Percentiles rank a stretch among this genome's conserved stretches.
phyloP scores from a whole-genome alignment of 2,329 filamentous ascomycete genomes.

The Penicillium nordicum region DNA sequence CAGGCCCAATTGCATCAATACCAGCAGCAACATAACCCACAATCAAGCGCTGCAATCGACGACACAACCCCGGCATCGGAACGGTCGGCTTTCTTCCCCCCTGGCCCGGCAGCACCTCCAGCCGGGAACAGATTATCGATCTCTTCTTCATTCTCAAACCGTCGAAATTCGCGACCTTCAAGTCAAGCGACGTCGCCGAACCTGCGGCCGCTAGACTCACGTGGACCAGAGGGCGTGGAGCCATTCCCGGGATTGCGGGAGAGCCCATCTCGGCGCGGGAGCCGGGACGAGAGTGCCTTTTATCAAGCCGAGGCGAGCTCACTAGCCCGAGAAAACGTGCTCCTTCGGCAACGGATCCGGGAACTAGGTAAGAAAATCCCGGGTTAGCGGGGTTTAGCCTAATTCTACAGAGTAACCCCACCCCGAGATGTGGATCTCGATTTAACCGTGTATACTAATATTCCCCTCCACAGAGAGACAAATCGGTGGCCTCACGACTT shows the following conservation, averaged over 20 bases:
- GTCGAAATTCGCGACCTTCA: constrained; percentile 34
- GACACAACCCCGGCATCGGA: constrained; percentile 45
- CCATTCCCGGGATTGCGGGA: constrained; percentile 28
- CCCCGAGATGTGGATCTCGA: background rate
- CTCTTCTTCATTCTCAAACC: constrained; percentile 34
- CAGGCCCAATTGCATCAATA: constrained; percentile 45
- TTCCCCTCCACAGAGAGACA: constrained; percentile 18
- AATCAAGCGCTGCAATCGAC: constrained; percentile 38
- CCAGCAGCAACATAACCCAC: constrained; percentile 30
- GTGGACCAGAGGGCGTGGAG: constrained; percentile 26
- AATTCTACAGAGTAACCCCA: constrained; percentile 1
- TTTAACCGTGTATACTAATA: constrained; percentile 1
- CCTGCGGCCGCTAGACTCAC: constrained; percentile 32
- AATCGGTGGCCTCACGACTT: constrained; percentile 17
- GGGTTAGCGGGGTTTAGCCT: background rate
- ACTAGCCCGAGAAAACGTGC: constrained; percentile 48
- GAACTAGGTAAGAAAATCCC: constrained; percentile 40
- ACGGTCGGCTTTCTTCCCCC: constrained; percentile 39
- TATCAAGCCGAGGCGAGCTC: constrained; percentile 49
- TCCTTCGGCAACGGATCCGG: constrained; percentile 46
- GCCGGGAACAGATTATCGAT: constrained; percentile 34
- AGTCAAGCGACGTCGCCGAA: constrained; percentile 40
- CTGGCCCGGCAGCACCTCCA: constrained; percentile 18
- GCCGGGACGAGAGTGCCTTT: constrained; percentile 46
- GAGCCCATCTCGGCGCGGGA: constrained; percentile 34